A percentile compares a stretch with the other conserved stretches of the same genome.
Evolutionary conservation across 2,329 filamentous ascomycete genomes (phyloP).

Genomic region (Ramularia endophylla): DNA sequence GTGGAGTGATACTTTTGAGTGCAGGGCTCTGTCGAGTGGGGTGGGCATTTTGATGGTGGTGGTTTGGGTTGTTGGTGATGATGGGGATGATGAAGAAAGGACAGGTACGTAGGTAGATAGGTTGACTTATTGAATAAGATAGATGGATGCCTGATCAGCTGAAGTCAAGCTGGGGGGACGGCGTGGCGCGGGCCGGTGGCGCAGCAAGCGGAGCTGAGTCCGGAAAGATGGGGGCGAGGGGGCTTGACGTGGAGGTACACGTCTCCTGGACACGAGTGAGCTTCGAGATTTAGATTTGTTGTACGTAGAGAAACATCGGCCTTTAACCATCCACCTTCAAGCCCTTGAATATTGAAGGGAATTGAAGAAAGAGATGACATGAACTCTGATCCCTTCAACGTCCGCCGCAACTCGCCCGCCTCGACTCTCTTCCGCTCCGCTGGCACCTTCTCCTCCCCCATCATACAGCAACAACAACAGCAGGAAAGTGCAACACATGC

Average conservation of each 20-base stretch:
- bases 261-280: no score
- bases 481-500: slow-evolving; percentile 1
- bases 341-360: background rate
- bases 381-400: slow-evolving; percentile 42
- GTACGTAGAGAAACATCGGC: no score
- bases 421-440: slow-evolving; percentile 17
- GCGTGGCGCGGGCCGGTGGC: no score
- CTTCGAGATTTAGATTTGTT: no score
- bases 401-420: slow-evolving; percentile 29
- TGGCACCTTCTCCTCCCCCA: slow-evolving; percentile 6
- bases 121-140: no score
- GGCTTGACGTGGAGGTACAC: no score
- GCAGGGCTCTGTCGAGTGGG: slow-evolving; percentile 43
- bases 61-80: background rate
- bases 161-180: no score
- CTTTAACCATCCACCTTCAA: no score
- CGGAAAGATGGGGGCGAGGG: no score
- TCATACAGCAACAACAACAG: slow-evolving; percentile 4
- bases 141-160: no score
- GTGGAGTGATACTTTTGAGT: slow-evolving; percentile 36
- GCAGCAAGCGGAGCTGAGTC: no score
- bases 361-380: slow-evolving; percentile 25
- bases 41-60: slow-evolving; percentile 40
- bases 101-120: no score
- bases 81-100: background rate